Evolutionary conservation across 2,329 filamentous ascomycete genomes (phyloP).

Genomic region (Penicillium janthinellum): DNA sequence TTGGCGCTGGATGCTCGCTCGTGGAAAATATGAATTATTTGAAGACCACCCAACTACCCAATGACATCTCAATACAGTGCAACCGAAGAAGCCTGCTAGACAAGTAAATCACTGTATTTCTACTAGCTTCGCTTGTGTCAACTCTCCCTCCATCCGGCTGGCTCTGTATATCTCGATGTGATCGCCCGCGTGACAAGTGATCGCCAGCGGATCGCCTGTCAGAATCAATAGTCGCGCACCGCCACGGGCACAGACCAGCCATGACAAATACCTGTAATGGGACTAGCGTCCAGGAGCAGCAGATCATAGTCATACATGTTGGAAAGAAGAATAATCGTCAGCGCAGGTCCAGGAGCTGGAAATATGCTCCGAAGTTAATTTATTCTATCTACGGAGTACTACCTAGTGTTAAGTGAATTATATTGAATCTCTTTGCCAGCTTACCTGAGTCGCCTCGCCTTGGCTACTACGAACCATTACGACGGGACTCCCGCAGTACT

Average conservation of each 20-base stretch:
- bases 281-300: neutral
- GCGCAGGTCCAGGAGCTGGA: no score
- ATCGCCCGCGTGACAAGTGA: constrained; percentile 11
- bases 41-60: neutral
- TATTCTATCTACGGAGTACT: no score
- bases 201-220: constrained; percentile 21
- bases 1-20: neutral
- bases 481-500: neutral
- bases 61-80: no score
- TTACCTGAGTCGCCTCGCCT: no score
- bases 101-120: neutral
- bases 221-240: constrained; percentile 30
- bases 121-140: neutral
- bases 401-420: neutral
- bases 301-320: neutral
- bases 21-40: neutral
- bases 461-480: no score
- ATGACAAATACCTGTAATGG: constrained; percentile 24
- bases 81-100: no score
- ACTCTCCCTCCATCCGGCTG: neutral
- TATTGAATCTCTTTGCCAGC: neutral
- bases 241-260: constrained; percentile 24
- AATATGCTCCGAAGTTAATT: neutral
- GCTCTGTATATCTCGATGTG: neutral
- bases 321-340: neutral